Conservation (phyloP, 2,329 filamentous ascomycete genomes). For the Aspergillus pseudonomiae region DNA sequence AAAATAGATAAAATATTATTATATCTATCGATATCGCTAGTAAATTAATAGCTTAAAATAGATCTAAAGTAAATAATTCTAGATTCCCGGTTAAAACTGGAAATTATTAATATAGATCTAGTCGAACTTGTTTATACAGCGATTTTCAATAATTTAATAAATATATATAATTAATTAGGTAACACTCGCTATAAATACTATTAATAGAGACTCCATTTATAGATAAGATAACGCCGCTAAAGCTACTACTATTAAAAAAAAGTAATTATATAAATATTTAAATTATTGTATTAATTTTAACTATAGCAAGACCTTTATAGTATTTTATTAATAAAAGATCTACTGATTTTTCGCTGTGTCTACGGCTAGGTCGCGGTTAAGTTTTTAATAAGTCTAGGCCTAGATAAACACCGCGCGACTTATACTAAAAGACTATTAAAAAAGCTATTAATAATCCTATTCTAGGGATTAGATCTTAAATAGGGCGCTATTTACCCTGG, state of each 20-base stretch:
- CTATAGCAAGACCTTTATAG: background rate
- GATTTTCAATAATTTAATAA: background rate
- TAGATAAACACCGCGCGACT: too few species aligned
- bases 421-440: too few species aligned
- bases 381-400: background rate
- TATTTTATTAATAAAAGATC: background rate
- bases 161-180: background rate
- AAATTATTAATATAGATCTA: slow-evolving; percentile 10
- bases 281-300: background rate
- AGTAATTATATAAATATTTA: background rate
- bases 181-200: background rate
- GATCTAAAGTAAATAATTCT: slow-evolving; percentile 3
- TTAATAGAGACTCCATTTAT: background rate
- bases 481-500: too few species aligned
- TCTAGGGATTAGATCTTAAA: too few species aligned
- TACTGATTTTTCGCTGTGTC: background rate
- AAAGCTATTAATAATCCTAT: too few species aligned
- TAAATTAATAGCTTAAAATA: background rate
- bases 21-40: background rate
- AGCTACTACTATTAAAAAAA: background rate
- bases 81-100: background rate
- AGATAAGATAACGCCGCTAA: background rate
- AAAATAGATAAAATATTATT: background rate
- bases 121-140: slow-evolving; percentile 3
- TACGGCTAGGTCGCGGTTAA: background rate